Base-by-base conservation (phyloP, 1,139 yeast species). In the Ogataea hybrid region DNA sequence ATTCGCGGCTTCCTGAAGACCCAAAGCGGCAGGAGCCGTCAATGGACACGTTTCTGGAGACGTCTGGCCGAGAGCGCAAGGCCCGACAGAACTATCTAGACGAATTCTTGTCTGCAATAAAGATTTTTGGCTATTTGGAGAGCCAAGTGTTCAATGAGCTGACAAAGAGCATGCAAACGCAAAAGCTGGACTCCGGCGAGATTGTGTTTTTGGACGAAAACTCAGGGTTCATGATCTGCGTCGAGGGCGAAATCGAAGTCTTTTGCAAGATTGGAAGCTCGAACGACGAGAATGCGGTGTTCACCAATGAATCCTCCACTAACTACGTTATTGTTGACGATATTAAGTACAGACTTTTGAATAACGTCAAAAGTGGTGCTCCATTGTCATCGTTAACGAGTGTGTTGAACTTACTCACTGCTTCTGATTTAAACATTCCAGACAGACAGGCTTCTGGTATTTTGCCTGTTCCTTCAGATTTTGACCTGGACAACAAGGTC, bases 81-180 rank as follows among this genome's bases (percentile, higher is more conserved):
- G 62, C 72, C 5, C 65, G 73, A 8, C 62, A 70, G 31, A 75
- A 79, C 20, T 90, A 89, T 58, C 68, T 92, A 44, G 97, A 92
- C 60, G 96, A 90, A 58, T 92, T 92, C 54, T 67, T 92, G 37
- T 76, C 86, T 42, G 97, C 97, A 1, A 87, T 92, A 51, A 89
- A 88, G 63, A 87, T 92, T 15, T 92, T 92, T 67, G 98, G 98
- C 1, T 90, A 90, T 61, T 69, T 92, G 42, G 98, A 92, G 53
- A 75, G 84, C 45, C 84, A 86, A 1, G 97, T 92, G 2, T 90
- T 92, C 61, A 95, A 90, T 58, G 97, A 90, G 57, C 71, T 92
- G 52, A 90, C 97, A 5, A 84, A 86, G 56, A 86, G 85, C 47
- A 86, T 92, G 90, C 85, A 87, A 39, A 92, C 97, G 1, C 90